Percentiles rank a stretch among this genome's conserved stretches.
Evolutionary conservation across 2,329 filamentous ascomycete species (phyloP).

Genomic region (Fusarium piperis): DNA sequence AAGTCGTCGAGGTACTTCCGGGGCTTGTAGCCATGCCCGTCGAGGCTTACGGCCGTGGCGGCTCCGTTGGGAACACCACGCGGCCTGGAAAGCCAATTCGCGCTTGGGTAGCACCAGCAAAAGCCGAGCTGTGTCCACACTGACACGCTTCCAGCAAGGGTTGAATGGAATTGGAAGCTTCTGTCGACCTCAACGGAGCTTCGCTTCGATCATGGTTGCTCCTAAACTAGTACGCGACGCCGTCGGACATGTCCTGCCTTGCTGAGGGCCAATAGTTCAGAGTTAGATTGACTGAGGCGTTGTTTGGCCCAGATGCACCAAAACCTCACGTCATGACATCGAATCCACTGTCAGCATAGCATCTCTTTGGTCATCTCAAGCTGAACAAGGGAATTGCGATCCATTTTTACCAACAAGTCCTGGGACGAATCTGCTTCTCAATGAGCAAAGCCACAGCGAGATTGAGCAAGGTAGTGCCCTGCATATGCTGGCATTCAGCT

Average conservation of each 20-base stretch:
- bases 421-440: constrained; percentile 6
- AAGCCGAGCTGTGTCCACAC: constrained; percentile 30
- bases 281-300: constrained; percentile 2
- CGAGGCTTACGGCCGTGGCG: background rate
- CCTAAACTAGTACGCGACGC: constrained; percentile 19
- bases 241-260: background rate
- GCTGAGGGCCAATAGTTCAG: constrained; percentile 2
- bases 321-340: constrained; percentile 10
- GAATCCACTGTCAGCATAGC: background rate
- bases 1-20: constrained; percentile 14
- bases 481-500: background rate
- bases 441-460: constrained; percentile 9
- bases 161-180: constrained; percentile 27
- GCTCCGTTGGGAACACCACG: constrained; percentile 25
- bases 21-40: constrained; percentile 9
- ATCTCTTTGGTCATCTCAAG: background rate
- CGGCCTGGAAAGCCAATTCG: constrained; percentile 19
- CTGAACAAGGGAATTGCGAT: background rate
- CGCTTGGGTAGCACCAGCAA: constrained; percentile 14
- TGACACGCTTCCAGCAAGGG: constrained; percentile 21
- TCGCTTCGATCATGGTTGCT: constrained; percentile 15
- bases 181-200: constrained; percentile 10
- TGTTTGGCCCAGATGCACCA: background rate
- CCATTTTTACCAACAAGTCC: constrained; percentile 2
- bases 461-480: constrained; percentile 10